phyloP scores from a whole-genome alignment of 2,329 filamentous ascomycete species.

The Cercospora sp. region DNA sequence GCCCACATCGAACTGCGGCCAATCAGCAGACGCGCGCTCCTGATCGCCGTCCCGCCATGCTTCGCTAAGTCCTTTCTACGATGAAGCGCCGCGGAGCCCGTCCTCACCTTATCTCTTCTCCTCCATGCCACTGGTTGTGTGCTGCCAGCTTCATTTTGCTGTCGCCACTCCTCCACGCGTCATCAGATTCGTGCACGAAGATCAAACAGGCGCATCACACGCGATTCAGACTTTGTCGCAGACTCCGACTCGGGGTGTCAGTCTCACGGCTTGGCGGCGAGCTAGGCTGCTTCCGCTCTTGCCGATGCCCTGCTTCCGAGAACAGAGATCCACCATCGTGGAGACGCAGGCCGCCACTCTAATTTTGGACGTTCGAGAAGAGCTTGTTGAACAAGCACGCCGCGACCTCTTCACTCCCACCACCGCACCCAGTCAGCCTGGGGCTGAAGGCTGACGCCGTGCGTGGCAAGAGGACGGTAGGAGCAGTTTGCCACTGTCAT shows the following conservation, averaged over 20 bases:
- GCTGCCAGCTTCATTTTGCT: not conserved
- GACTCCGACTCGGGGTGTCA: conserved; percentile 18
- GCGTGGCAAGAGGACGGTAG: not conserved
- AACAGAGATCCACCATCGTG: not conserved
- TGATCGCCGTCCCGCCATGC: not conserved
- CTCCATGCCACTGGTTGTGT: conserved; percentile 1
- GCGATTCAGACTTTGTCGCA: conserved; percentile 19
- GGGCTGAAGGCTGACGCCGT: not conserved
- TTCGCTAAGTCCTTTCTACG: conserved; percentile 8
- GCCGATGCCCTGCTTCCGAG: not conserved
- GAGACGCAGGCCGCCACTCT: conserved; percentile 7
- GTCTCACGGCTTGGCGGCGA: not conserved
- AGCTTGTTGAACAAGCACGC: not conserved
- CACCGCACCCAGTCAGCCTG: not conserved
- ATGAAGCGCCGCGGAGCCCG: conserved; percentile 7
- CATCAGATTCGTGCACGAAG: not conserved
- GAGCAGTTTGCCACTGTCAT: not conserved
- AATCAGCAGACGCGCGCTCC: not conserved
- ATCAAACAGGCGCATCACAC: conserved; percentile 13
- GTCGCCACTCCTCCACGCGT: conserved; percentile 11
- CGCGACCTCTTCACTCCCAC: not conserved
- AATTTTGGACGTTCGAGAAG: not conserved
- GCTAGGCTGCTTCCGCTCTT: not conserved
- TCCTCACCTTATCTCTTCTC: not conserved
- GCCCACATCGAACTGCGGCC: not conserved